These are phyloP conservation scores for Trypanosoma lewisi DNA, from an alignment of 208 protist species.

Conservation along the genomic window DNA sequence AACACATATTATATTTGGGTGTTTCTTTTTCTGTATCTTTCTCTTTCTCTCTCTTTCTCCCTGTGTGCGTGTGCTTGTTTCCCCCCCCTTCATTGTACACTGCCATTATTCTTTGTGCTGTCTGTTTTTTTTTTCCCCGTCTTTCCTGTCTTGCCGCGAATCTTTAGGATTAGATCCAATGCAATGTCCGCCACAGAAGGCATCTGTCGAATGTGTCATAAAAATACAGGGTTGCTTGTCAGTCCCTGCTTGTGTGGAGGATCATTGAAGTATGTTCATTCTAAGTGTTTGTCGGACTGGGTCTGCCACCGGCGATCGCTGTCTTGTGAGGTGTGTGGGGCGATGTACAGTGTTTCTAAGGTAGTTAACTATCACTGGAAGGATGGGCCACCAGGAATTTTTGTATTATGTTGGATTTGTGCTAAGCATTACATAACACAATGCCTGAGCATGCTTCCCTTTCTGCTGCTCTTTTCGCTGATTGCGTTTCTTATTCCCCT, in stretches of 20 bases:
- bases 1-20: too few species aligned
- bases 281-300: slow-evolving; percentile 35
- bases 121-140: slow-evolving; percentile 14
- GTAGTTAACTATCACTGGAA: background rate
- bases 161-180: background rate
- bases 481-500: background rate
- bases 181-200: slow-evolving; percentile 15
- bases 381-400: background rate
- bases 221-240: slow-evolving; percentile 22
- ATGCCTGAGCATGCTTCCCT: background rate
- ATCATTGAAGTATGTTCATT: slow-evolving; percentile 35
- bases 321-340: slow-evolving; percentile 33
- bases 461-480: background rate
- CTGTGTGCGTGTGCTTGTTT: too few species aligned
- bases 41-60: too few species aligned
- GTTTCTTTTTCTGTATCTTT: too few species aligned
- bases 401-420: slow-evolving; percentile 18
- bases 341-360: slow-evolving; percentile 27
- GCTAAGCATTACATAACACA: background rate
- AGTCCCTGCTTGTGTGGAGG: slow-evolving; percentile 36
- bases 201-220: slow-evolving; percentile 32
- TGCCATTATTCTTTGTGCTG: background rate
- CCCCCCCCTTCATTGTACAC: too few species aligned
- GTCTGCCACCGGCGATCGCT: slow-evolving; percentile 22
- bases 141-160: background rate